Evolutionary conservation across 768 basidiomycete species (phyloP), one percentile per base, ranked within the genome.

Genomic region (Pulveroboletus ravenelii): DNA sequence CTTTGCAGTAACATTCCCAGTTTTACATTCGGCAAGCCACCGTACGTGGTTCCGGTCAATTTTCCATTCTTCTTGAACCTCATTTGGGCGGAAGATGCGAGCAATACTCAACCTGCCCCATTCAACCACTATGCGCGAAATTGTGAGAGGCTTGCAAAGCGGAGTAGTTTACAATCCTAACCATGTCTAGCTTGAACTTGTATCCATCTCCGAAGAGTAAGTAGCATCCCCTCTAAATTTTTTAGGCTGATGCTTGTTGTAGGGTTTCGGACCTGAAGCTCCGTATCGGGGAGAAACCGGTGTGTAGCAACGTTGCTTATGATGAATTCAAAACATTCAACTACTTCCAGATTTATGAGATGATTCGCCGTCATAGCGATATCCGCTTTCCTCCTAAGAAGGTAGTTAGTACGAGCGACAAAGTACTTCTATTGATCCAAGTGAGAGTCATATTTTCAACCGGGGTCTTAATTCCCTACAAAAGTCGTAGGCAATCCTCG

Each of bases 341-440:
- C 3, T 23, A 6, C 37, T 43, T 40, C 18, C 41, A 79, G 74
- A 70, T 74, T 53, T 85, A 82, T 56, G 89, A 89, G 62, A 84
- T 78, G 60, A 74, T 93, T 39, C 75, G 81, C 48, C 74, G 71
- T 43, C 82, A 89, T 50, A 73, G 74, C n/a, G 91, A 92, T 53
- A 88, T 94, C 50, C 84, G 91, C 2, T 96, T 81, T 65, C 76
- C 80, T 39, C 66, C 87, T 5, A 83, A 82, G 66, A 89, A 83
- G 55, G 69, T 85, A 5, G 84, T 85, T 40, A 83, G 77, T 54
- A 77, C 84, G 0, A 66, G 74, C 4, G 90, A 95, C 64, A 95
- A 95, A 64, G 76, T 89, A 10, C 84, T 89, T 64, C 63, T 94
- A 6, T 70, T 93, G 37, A 81, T 92, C 6, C 93, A 95, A 70